Base-by-base conservation (phyloP, 2,329 filamentous ascomycete species). In the Lanzia echinophila region DNA sequence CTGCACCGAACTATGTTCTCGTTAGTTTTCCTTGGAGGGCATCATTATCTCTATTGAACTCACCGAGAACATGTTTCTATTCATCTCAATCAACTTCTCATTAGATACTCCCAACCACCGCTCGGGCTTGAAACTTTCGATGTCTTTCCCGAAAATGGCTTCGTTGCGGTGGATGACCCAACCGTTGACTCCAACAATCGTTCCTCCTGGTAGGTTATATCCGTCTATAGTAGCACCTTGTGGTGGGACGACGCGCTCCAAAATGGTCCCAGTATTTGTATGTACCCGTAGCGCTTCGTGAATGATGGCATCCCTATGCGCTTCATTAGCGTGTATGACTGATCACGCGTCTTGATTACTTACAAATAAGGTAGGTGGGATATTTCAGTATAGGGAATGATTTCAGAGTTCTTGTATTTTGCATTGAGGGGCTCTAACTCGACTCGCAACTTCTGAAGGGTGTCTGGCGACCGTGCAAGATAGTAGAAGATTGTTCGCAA, bases 161-260 rank as follows among this genome's bases (percentile, higher is more conserved):
- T 43, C 50, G 39, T 59, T 36, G 1, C 17, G 13, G 13, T 58
- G 54, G 2, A 60, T 22, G 15, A 55, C 55, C 36, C 50, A 51
- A 12, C 46, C 32, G 45, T 72, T 75, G 44, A 75, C 64, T 1
- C 73, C 74, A 10, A 77, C 69, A 1, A 68, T 63, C 0, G 70
- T 59, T 5, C 56, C 56, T 3, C 33, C 54, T 1, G 54, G 54
- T 4, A 60, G 13, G 12, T 68, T 71, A 6, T 63, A 68, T 44
- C 70, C 69, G 5, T 67, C 67, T 2, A 80, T 67, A 11, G 69
- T 67, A 0, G 69, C 68, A 0, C 78, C 77, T 0, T 68, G 71
- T 6, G 67, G 55, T 0, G 76, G 75, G 0, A 79, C 75, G 0
- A 71, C 67, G 4, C 78, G 69, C 60, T 75, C 73, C 12, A 79